Conservation (phyloP, 2,329 filamentous ascomycete species). For the Hymenoscyphus occultus region DNA sequence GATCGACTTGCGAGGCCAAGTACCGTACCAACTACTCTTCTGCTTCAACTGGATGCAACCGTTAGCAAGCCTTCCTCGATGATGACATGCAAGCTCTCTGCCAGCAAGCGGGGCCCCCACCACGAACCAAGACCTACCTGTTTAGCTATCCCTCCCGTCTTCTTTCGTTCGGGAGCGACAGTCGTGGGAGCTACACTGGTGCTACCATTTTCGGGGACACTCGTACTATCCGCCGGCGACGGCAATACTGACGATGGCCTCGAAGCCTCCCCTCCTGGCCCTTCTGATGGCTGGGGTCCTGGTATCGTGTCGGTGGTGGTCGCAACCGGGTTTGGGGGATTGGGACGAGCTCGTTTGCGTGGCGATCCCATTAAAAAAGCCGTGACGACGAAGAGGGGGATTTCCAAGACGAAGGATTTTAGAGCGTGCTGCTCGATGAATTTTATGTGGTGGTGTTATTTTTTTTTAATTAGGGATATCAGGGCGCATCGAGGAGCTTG, state of each 20-base stretch:
- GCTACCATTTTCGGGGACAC: conserved; percentile 2
- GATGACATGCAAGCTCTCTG: conserved; percentile 6
- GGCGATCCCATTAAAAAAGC: conserved; percentile 28
- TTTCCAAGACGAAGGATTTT: not conserved
- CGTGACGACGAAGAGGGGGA: not conserved
- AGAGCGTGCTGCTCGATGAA: not conserved
- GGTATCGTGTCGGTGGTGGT: conserved; percentile 10
- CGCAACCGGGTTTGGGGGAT: conserved; percentile 15
- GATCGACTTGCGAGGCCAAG: conserved; percentile 58
- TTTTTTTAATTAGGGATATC: not conserved
- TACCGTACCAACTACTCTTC: conserved; percentile 56
- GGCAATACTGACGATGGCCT: not conserved
- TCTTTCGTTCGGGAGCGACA: not conserved
- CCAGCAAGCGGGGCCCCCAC: conserved; percentile 17
- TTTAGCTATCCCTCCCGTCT: conserved; percentile 2
- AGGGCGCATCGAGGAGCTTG: not conserved
- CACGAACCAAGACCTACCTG: conserved; percentile 4
- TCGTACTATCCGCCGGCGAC: not conserved
- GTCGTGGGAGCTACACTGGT: not conserved
- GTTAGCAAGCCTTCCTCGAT: conserved; percentile 11
- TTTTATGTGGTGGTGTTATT: not conserved
- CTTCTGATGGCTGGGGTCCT: not conserved
- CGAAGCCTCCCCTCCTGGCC: not conserved
- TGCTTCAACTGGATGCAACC: conserved; percentile 24
- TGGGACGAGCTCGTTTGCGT: conserved; percentile 31